Conservation (phyloP, 129 eudicot genomes). For the Flaveria bidentis region DNA sequence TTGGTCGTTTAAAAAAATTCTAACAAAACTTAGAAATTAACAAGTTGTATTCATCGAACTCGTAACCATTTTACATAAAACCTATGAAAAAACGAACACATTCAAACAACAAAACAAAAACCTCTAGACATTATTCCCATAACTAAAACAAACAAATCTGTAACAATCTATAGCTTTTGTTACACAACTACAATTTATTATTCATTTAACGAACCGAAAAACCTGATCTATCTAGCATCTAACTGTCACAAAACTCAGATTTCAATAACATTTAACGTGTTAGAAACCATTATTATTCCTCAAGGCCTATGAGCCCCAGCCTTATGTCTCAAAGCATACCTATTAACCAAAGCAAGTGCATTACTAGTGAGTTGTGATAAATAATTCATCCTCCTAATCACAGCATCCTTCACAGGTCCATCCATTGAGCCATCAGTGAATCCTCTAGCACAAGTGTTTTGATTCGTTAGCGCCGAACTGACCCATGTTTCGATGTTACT, state of each 20-base stretch:
- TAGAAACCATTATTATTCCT: not conserved
- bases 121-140: not conserved
- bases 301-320: constrained; percentile 29
- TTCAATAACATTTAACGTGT: constrained; percentile 8
- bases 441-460: constrained; percentile 72
- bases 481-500: constrained; percentile 90
- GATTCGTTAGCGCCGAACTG: constrained; percentile 73
- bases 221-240: not conserved
- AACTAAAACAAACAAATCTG: not conserved
- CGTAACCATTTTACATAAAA: not conserved
- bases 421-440: constrained; percentile 50
- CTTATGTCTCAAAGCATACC: constrained; percentile 51
- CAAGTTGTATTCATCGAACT: not conserved
- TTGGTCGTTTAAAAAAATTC: too few relatives aligned
- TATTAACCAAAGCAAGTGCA: constrained; percentile 81
- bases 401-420: constrained; percentile 58
- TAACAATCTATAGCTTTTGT: constrained; percentile 4
- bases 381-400: constrained; percentile 44
- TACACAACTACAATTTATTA: not conserved
- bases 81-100: not conserved
- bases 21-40: not conserved
- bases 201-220: not conserved
- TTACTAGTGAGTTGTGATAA: constrained; percentile 74
- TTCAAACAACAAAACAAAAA: not conserved
- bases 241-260: not conserved